Conservation (phyloP, 352 stramenopile species). For the Phytophthora nicotianae region DNA sequence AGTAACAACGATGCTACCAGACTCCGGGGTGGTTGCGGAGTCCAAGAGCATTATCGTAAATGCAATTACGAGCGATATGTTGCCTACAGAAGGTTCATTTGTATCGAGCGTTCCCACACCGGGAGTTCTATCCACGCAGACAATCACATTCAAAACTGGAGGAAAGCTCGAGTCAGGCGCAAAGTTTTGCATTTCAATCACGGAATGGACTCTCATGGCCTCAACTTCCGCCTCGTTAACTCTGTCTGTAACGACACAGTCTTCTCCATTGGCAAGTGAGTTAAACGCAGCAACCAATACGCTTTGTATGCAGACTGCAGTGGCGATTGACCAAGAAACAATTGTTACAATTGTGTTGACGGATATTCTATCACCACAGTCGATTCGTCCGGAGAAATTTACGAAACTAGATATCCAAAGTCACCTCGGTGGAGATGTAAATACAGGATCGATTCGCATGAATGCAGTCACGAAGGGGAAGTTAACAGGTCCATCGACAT, state of each 20-base stretch:
- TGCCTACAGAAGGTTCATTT: slow-evolving; percentile 40
- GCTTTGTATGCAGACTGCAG: slow-evolving; percentile 37
- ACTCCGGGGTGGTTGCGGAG: slow-evolving; percentile 53
- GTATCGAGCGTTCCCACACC: slow-evolving; percentile 48
- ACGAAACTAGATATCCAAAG: slow-evolving; percentile 40
- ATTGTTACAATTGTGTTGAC: slow-evolving; percentile 42
- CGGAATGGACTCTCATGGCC: slow-evolving; percentile 43
- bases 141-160: slow-evolving; percentile 42
- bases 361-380: slow-evolving; percentile 54
- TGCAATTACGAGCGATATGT: slow-evolving; percentile 35
- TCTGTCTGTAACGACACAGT: slow-evolving; percentile 2
- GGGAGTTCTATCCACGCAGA: slow-evolving; percentile 53
- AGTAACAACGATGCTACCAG: slow-evolving; percentile 46
- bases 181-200: slow-evolving; percentile 44
- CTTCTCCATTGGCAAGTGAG: slow-evolving; percentile 8
- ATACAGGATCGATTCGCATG: slow-evolving; percentile 40
- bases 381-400: slow-evolving; percentile 27
- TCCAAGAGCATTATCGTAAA: slow-evolving; percentile 51
- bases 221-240: slow-evolving; percentile 34
- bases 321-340: slow-evolving; percentile 45
- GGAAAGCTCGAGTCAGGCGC: slow-evolving; percentile 47
- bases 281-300: slow-evolving; percentile 18
- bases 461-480: slow-evolving; percentile 41
- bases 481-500: slow-evolving; percentile 46
- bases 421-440: slow-evolving; percentile 55